Conservation (phyloP, 257 asterid genomes). For the Fraxinus cuspidata region DNA sequence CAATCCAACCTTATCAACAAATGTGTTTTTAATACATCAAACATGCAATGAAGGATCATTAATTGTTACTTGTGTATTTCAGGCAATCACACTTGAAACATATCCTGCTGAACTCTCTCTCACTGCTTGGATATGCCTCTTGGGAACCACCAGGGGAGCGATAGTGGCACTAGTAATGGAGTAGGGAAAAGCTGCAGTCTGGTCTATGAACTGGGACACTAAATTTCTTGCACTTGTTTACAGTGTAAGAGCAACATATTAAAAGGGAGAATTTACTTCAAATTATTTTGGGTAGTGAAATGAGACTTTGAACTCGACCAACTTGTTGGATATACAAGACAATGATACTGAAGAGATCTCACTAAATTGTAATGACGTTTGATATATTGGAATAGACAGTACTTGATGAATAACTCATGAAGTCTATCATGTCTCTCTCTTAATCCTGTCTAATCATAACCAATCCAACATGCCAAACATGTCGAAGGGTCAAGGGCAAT, state of each 20-base stretch:
- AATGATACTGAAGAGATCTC: neutral
- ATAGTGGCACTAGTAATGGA: constrained; percentile 69
- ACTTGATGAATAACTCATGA: neutral
- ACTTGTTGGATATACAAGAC: neutral
- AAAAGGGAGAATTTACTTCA: neutral
- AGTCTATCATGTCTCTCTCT: neutral
- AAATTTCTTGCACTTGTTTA: constrained; percentile 49
- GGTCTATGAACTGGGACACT: constrained; percentile 57
- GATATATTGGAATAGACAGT: neutral
- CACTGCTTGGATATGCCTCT: constrained; percentile 85
- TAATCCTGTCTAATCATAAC: neutral
- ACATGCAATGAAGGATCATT: neutral
- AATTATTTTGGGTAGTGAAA: neutral
- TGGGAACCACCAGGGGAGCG: constrained; percentile 75
- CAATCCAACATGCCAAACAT: neutral
- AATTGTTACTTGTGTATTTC: neutral
- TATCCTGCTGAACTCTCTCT: constrained; percentile 84
- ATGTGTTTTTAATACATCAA: neutral
- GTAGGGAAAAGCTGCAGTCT: constrained; percentile 52
- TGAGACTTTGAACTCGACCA: neutral
- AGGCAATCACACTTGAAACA: constrained; percentile 70
- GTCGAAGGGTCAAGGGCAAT: too few species aligned
- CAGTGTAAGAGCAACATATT: constrained; percentile 43
- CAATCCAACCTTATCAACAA: too few species aligned
- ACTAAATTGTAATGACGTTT: too few species aligned